Percentiles rank a stretch among this genome's conserved stretches.
Evolutionary conservation across 768 basidiomycete genomes (phyloP).

Genomic region (Kondoa malvinella): DNA sequence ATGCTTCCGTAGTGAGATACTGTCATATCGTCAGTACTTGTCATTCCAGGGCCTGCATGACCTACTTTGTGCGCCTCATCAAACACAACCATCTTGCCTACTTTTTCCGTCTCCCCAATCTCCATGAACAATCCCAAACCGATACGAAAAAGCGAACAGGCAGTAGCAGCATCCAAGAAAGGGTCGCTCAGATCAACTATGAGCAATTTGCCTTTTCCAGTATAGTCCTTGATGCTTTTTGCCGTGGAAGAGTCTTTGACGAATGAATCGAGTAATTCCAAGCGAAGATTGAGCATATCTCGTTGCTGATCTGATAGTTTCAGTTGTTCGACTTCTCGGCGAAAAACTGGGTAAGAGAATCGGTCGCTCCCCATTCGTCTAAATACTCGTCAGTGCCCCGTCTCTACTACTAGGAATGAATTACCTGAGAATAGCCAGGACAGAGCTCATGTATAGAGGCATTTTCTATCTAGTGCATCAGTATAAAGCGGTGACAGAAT

Average conservation of each 20-base stretch:
- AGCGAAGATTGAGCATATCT: conserved; percentile 45
- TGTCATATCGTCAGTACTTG: conserved; percentile 42
- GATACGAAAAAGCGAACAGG: conserved; percentile 12
- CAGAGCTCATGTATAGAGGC: conserved; percentile 31
- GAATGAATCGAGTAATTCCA: conserved; percentile 47
- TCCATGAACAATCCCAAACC: conserved; percentile 9
- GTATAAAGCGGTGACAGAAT: not conserved
- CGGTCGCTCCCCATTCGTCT: not conserved
- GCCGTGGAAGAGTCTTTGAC: conserved; percentile 29
- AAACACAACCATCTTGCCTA: not conserved
- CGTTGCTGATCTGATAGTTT: conserved; percentile 46
- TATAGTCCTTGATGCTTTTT: conserved; percentile 19
- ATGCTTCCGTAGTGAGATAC: conserved; percentile 43
- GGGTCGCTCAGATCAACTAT: conserved; percentile 7
- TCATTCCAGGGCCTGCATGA: not conserved
- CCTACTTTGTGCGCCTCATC: not conserved
- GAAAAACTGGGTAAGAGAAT: not conserved
- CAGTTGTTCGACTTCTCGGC: conserved; percentile 34
- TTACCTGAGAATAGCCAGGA: conserved; percentile 35
- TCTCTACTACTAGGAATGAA: not conserved
- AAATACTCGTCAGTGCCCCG: not conserved
- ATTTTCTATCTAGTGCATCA: not conserved
- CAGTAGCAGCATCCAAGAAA: conserved; percentile 2
- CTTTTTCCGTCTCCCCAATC: not conserved
- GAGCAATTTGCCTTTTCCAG: not conserved